Conservation (phyloP, 2,329 filamentous ascomycete species). For the Trichoderma lentiforme region DNA sequence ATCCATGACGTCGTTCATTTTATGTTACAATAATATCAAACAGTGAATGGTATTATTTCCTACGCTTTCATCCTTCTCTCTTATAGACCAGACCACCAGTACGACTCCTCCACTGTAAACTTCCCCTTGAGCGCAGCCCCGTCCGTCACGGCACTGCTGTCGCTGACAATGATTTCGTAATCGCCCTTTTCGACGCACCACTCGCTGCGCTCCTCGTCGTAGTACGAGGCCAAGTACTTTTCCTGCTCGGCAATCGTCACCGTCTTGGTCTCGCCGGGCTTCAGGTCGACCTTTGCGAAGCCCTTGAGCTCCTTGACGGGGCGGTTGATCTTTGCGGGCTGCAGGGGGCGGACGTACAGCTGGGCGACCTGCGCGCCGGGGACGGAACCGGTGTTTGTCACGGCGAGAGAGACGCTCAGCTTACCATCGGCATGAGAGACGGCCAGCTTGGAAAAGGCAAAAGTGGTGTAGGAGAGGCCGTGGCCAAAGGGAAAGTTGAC, state of each 20-base stretch:
- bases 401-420: slow-evolving; percentile 45
- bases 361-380: slow-evolving; percentile 56
- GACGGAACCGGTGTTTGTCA: slow-evolving; percentile 60
- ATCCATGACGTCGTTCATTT: neutral
- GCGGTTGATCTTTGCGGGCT: slow-evolving; percentile 50
- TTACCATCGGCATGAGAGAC: slow-evolving; percentile 47
- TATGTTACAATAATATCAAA: neutral
- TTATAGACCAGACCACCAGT: slow-evolving; percentile 53
- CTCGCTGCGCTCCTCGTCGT: slow-evolving; percentile 62
- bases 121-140: slow-evolving; percentile 46
- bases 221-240: slow-evolving; percentile 67
- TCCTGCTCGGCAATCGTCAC: slow-evolving; percentile 56
- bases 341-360: slow-evolving; percentile 53
- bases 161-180: slow-evolving; percentile 60
- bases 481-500: slow-evolving; percentile 77
- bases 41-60: neutral
- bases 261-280: slow-evolving; percentile 55
- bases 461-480: slow-evolving; percentile 74
- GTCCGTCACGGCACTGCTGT: slow-evolving; percentile 51
- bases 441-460: slow-evolving; percentile 51
- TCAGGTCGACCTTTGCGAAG: slow-evolving; percentile 61
- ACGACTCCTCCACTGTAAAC: slow-evolving; percentile 59
- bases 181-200: slow-evolving; percentile 65
- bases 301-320: slow-evolving; percentile 63
- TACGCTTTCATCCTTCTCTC: neutral